Evolutionary conservation across 257 asterid species (phyloP).

Genomic region (Nicotiana knightiana): DNA sequence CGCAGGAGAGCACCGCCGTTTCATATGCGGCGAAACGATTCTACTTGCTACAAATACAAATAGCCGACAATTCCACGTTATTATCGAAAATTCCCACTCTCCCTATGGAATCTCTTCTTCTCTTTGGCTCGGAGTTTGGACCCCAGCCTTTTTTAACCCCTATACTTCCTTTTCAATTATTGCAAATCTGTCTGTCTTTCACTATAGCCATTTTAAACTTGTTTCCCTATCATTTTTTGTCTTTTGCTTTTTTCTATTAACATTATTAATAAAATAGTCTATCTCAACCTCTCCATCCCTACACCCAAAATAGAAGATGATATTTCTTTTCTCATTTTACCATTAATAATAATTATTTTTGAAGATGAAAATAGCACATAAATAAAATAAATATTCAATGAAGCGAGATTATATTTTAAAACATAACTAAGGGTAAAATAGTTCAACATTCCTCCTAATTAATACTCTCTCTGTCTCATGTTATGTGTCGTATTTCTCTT

Average conservation of each 20-base stretch:
- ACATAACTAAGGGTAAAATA: no score
- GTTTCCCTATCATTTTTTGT: neutral
- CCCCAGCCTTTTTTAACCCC: neutral
- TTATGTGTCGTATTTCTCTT: no score
- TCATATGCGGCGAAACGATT: constrained; percentile 42
- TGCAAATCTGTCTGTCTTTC: neutral
- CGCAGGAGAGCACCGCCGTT: constrained; percentile 25
- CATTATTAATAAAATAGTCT: neutral
- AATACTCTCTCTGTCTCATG: no score
- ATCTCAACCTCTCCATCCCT: neutral
- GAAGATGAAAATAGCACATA: no score
- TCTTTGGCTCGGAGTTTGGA: neutral
- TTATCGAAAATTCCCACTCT: neutral
- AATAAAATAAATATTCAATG: no score
- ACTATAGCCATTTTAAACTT: neutral
- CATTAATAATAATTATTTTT: no score
- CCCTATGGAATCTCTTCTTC: neutral
- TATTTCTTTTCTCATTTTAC: no score
- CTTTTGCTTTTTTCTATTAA: neutral
- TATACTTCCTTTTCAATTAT: neutral
- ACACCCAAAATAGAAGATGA: neutral
- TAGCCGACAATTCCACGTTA: constrained; percentile 24
- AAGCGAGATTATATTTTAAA: no score
- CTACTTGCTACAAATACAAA: neutral
- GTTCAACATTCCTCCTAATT: no score